Evolutionary conservation across 2,329 filamentous ascomycete genomes (phyloP).

Genomic region (Fusarium pseudonygamai): DNA sequence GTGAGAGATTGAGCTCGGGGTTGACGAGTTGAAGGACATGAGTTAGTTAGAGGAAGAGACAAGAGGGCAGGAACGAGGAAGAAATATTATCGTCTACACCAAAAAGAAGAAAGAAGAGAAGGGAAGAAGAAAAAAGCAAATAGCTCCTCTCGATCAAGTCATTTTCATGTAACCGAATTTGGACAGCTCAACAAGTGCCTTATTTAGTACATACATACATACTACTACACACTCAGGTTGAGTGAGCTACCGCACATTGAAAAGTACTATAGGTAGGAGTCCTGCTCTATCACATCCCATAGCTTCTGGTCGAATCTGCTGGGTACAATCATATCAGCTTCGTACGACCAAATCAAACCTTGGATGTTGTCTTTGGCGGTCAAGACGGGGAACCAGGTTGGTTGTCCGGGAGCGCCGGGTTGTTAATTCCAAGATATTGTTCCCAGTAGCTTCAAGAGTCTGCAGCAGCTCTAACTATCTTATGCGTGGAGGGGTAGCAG

Average conservation of each 20-base stretch:
- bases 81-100: not conserved
- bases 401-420: slow-evolving; percentile 15
- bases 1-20: slow-evolving; percentile 5
- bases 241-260: not conserved
- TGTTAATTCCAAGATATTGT: slow-evolving; percentile 19
- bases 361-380: slow-evolving; percentile 29
- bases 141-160: slow-evolving; percentile 28
- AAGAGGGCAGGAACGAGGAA: slow-evolving; percentile 17
- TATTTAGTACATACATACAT: slow-evolving; percentile 8
- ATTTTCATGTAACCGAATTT: slow-evolving; percentile 35
- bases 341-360: not conserved
- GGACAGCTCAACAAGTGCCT: slow-evolving; percentile 26
- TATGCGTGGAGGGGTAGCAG: not conserved
- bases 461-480: slow-evolving; percentile 5
- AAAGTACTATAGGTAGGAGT: not conserved
- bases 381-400: slow-evolving; percentile 30
- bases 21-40: slow-evolving; percentile 31
- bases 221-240: not conserved
- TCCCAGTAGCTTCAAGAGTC: slow-evolving; percentile 4
- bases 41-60: not conserved
- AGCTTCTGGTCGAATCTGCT: not conserved
- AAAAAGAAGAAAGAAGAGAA: not conserved
- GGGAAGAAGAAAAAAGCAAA: slow-evolving; percentile 8
- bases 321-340: not conserved
- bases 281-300: slow-evolving; percentile 1